phyloP scores from a whole-genome alignment of 495 filamentous ascomycete genomes.

The Astrothelium subdiscretum region DNA sequence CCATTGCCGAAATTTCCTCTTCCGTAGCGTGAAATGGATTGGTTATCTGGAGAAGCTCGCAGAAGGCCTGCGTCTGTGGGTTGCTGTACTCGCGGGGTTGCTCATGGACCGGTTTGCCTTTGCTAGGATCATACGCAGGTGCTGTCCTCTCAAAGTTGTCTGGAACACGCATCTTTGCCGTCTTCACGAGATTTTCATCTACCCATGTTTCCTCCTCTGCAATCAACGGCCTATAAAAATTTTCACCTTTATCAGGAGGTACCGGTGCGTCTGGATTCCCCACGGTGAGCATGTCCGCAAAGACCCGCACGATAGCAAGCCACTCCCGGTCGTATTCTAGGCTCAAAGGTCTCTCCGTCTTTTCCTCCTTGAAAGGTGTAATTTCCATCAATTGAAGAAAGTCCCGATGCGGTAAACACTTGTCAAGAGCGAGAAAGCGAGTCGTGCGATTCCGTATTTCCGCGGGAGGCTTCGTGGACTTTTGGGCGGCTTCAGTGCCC shows the following conservation, averaged over 20 bases:
- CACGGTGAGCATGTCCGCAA: constrained; percentile 45
- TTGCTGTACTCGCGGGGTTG: constrained; percentile 70
- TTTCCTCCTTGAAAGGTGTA: constrained; percentile 24
- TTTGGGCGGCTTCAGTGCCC: no score
- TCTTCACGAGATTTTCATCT: constrained; percentile 46
- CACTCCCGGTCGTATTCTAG: constrained; percentile 87
- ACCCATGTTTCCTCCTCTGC: constrained; percentile 61
- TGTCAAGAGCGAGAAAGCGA: constrained; percentile 81
- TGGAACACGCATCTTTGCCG: constrained; percentile 52
- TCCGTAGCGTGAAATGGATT: constrained; percentile 65
- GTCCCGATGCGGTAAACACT: constrained; percentile 63
- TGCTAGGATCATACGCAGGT: constrained; percentile 45
- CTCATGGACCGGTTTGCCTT: constrained; percentile 21
- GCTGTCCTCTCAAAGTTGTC: constrained; percentile 68
- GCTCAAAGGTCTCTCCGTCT: constrained; percentile 22
- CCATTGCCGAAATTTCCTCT: constrained; percentile 50
- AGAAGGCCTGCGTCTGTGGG: constrained; percentile 68
- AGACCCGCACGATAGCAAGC: constrained; percentile 81
- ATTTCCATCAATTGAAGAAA: constrained; percentile 71
- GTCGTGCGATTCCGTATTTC: constrained; percentile 64
- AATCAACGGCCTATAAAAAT: constrained; percentile 50
- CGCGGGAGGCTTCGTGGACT: constrained; percentile 26
- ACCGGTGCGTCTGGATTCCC: constrained; percentile 40
- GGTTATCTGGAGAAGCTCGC: constrained; percentile 59
- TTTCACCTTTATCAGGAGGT: constrained; percentile 47